Conservation (phyloP, 2,329 filamentous ascomycete genomes). For the Ascosphaera apis region DNA sequence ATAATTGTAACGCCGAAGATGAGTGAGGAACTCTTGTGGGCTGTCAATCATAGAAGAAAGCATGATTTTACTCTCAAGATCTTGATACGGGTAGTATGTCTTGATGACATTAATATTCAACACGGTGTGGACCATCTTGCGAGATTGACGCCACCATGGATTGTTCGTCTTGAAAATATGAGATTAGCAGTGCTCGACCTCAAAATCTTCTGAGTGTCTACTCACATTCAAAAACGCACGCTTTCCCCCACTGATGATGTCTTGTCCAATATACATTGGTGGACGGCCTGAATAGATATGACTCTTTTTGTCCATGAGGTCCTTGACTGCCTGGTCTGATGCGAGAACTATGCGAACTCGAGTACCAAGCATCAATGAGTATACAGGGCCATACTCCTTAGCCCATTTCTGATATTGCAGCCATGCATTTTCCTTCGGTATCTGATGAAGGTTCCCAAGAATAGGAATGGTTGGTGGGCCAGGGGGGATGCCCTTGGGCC, state of each 20-base stretch:
- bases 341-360: constrained; percentile 26
- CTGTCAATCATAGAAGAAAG: constrained; percentile 21
- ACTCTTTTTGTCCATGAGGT: constrained; percentile 28
- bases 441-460: constrained; percentile 29
- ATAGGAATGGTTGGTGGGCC: constrained; percentile 29
- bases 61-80: constrained; percentile 33
- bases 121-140: constrained; percentile 20
- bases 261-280: constrained; percentile 23
- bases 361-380: constrained; percentile 28
- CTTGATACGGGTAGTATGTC: constrained; percentile 31
- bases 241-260: constrained; percentile 3
- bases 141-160: constrained; percentile 3
- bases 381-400: constrained; percentile 28
- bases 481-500: constrained; percentile 17
- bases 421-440: constrained; percentile 21
- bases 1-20: constrained; percentile 26
- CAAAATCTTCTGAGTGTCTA: background rate
- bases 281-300: constrained; percentile 27
- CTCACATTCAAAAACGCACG: background rate
- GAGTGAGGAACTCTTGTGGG: constrained; percentile 20
- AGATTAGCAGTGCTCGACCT: background rate
- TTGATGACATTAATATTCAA: constrained; percentile 25
- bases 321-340: constrained; percentile 24
- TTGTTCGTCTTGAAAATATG: background rate
- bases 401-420: constrained; percentile 31